Conservation (phyloP, 2,329 filamentous ascomycete genomes). For the Dactylellina drechsleri region DNA sequence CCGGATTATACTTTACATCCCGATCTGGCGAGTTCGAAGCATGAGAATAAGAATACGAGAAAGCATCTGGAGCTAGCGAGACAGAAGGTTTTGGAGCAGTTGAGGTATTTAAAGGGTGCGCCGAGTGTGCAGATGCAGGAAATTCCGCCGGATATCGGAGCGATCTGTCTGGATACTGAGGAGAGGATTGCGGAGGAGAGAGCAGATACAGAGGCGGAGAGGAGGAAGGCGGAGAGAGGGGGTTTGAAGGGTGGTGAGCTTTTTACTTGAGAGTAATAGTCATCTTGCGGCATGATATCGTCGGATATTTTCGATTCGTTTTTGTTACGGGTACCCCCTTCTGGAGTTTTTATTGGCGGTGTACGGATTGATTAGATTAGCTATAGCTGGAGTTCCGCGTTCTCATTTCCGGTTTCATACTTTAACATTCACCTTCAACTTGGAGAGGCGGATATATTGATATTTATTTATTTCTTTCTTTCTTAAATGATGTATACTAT, state of each 20-base stretch:
- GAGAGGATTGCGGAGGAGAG: conserved; percentile 75
- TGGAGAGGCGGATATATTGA: not conserved
- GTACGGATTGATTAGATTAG: not conserved
- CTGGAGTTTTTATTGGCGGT: not conserved
- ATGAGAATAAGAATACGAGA: conserved; percentile 80
- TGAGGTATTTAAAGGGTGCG: conserved; percentile 83
- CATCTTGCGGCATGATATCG: too few relatives aligned
- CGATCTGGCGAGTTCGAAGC: conserved; percentile 79
- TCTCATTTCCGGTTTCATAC: not conserved
- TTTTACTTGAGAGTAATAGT: conserved; percentile 16
- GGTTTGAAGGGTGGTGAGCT: conserved; percentile 35
- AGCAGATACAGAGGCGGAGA: conserved; percentile 69
- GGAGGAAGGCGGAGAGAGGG: conserved; percentile 42
- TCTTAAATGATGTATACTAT: not conserved
- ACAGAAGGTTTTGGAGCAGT: conserved; percentile 81
- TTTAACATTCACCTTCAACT: not conserved
- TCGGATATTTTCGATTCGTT: not conserved
- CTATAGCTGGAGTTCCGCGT: conserved; percentile 28
- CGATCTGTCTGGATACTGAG: conserved; percentile 66
- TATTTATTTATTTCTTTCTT: not conserved
- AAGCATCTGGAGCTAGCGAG: conserved; percentile 81
- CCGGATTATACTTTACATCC: conserved; percentile 89
- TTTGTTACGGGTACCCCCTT: not conserved
- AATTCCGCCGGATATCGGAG: conserved; percentile 58
- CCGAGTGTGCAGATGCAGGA: conserved; percentile 86